Evolutionary conservation across 331 rosid species (phyloP).

Genomic region (Quercus lobata): DNA sequence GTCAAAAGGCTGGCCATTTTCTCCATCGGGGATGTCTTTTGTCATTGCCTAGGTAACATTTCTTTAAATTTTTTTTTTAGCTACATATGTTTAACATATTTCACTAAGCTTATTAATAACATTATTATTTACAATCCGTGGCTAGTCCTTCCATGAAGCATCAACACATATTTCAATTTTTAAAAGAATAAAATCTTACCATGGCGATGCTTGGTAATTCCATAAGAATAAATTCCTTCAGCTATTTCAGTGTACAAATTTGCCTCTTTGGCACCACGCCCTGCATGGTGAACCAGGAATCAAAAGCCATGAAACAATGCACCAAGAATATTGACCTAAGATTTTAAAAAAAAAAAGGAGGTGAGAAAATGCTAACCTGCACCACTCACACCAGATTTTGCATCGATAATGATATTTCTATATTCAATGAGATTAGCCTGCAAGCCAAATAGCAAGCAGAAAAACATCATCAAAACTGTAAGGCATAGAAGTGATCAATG

Average conservation of each 20-base stretch:
- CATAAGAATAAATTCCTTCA: constrained; percentile 86
- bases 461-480: constrained; percentile 3
- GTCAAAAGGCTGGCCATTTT: not conserved
- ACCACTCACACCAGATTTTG: constrained; percentile 97
- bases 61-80: not conserved
- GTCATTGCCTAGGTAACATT: not conserved
- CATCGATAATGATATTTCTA: constrained; percentile 67
- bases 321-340: not conserved
- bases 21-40: not conserved
- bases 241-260: constrained; percentile 82
- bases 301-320: constrained; percentile 11
- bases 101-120: not conserved
- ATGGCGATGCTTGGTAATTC: constrained; percentile 90
- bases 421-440: constrained; percentile 73
- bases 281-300: constrained; percentile 44
- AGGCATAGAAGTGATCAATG: not conserved
- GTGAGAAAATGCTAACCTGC: constrained; percentile 65
- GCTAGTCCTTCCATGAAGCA: not conserved
- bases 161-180: constrained; percentile 3
- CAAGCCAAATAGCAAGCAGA: constrained; percentile 20
- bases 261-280: constrained; percentile 83
- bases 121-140: too few relatives aligned
- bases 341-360: not conserved
- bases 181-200: constrained; percentile 38
- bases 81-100: not conserved